These are phyloP conservation scores for Alloteropsis semialata DNA, from an alignment of 176 grass and related monocot genomes.

Conservation along the genomic window DNA sequence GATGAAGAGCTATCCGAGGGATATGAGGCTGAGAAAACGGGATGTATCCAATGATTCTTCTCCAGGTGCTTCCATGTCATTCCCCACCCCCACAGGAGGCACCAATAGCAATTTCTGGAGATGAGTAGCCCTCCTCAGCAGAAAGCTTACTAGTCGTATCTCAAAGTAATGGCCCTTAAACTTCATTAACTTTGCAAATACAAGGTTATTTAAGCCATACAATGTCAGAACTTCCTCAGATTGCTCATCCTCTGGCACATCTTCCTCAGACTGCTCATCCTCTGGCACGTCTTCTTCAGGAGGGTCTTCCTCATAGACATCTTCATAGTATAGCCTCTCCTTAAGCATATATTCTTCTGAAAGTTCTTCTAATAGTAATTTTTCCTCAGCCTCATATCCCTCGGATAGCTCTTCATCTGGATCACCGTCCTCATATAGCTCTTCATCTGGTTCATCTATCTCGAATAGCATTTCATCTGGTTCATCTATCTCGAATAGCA, in stretches of 20 bases:
- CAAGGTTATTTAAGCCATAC: neutral
- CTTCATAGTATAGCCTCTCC: neutral
- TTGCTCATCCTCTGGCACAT: neutral
- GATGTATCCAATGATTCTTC: neutral
- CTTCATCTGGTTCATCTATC: neutral
- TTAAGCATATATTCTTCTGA: neutral
- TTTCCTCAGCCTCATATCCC: neutral
- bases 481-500: neutral
- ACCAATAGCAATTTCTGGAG: neutral
- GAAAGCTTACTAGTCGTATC: neutral
- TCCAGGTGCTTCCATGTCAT: neutral
- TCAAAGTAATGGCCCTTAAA: neutral
- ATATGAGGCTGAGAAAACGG: neutral
- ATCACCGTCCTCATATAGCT: neutral
- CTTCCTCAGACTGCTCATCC: neutral
- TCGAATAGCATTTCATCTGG: neutral
- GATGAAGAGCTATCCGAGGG: neutral
- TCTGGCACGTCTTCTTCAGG: neutral
- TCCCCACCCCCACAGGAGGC: neutral
- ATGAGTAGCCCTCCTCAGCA: neutral
- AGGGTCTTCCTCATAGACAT: neutral
- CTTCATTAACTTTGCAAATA: neutral
- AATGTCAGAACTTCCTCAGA: neutral
- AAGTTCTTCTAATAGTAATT: neutral
- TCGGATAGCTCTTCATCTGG: neutral